Evolutionary conservation across 2,329 filamentous ascomycete species (phyloP).

Genomic region (Aspergillus luchuensis): DNA sequence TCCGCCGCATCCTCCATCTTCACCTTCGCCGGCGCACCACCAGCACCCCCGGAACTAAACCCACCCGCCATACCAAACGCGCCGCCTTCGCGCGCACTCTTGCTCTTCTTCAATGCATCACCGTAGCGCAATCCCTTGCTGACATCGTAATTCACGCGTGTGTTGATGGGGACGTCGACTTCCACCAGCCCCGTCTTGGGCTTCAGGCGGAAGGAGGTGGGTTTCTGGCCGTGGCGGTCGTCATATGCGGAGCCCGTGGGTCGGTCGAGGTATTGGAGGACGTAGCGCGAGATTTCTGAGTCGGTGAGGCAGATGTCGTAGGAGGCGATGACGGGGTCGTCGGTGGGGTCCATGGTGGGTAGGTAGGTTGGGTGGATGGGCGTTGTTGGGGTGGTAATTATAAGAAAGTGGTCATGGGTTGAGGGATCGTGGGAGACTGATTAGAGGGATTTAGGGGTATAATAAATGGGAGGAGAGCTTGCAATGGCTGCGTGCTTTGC

Average conservation of each 20-base stretch:
- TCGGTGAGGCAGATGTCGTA: constrained; percentile 90
- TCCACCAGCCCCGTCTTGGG: constrained; percentile 80
- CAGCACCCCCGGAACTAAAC: constrained; percentile 53
- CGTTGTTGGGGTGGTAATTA: background rate
- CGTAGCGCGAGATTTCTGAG: constrained; percentile 67
- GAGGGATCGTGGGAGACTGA: background rate
- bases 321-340: constrained; percentile 69
- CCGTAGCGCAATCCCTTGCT: constrained; percentile 83
- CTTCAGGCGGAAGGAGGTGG: constrained; percentile 80
- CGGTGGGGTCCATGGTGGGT: background rate
- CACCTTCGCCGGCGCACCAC: constrained; percentile 19
- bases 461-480: background rate
- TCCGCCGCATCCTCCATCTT: constrained; percentile 37
- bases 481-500: background rate
- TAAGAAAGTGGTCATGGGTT: background rate
- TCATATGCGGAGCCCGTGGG: constrained; percentile 65
- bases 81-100: constrained; percentile 60
- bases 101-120: constrained; percentile 65
- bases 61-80: constrained; percentile 72
- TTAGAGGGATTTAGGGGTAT: background rate
- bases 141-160: constrained; percentile 74
- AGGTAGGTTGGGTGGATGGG: background rate
- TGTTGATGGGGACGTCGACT: constrained; percentile 83
- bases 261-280: constrained; percentile 82
- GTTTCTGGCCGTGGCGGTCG: constrained; percentile 56